These are phyloP conservation scores for Alternaria panax DNA, from an alignment of 2,329 filamentous ascomycete genomes.

Conservation along the genomic window DNA sequence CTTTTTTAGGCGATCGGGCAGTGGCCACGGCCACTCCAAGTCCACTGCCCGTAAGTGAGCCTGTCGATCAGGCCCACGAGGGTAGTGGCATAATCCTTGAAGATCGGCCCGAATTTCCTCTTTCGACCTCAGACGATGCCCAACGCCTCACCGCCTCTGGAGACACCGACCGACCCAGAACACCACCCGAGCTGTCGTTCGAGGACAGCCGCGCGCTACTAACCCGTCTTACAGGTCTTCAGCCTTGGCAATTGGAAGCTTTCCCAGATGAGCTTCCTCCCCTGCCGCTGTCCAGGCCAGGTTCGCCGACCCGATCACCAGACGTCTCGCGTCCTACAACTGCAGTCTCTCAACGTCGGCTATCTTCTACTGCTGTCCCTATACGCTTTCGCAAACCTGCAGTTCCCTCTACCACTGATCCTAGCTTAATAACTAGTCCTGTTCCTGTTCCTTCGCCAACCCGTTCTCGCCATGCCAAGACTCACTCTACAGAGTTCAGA, in stretches of 20 bases:
- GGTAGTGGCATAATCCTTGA: slow-evolving; percentile 43
- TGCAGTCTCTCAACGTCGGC: slow-evolving; percentile 29
- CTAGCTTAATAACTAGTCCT: slow-evolving; percentile 31
- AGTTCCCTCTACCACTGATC: slow-evolving; percentile 54
- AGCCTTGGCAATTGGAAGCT: slow-evolving; percentile 45
- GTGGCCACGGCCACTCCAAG: slow-evolving; percentile 56
- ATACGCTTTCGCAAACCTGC: slow-evolving; percentile 61
- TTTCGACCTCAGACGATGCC: slow-evolving; percentile 35
- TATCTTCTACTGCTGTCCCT: slow-evolving; percentile 60
- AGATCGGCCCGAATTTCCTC: slow-evolving; percentile 43
- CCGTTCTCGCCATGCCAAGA: slow-evolving; percentile 54
- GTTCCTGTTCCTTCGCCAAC: slow-evolving; percentile 53
- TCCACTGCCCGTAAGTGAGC: slow-evolving; percentile 56
- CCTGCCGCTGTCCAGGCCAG: slow-evolving; percentile 41
- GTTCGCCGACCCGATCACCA: slow-evolving; percentile 37
- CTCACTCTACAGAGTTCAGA: slow-evolving; percentile 61
- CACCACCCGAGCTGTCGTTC: slow-evolving; percentile 38
- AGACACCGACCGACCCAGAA: slow-evolving; percentile 38
- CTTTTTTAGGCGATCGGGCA: slow-evolving; percentile 72
- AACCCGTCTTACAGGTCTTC: slow-evolving; percentile 46
- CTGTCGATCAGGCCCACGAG: slow-evolving; percentile 29
- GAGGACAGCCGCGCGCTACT: slow-evolving; percentile 46
- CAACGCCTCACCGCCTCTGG: slow-evolving; percentile 29
- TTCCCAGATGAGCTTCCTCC: slow-evolving; percentile 47
- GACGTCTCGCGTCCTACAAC: slow-evolving; percentile 30